These are phyloP conservation scores for Alternaria conjuncta DNA, from an alignment of 2,329 filamentous ascomycete species.

Conservation along the genomic window DNA sequence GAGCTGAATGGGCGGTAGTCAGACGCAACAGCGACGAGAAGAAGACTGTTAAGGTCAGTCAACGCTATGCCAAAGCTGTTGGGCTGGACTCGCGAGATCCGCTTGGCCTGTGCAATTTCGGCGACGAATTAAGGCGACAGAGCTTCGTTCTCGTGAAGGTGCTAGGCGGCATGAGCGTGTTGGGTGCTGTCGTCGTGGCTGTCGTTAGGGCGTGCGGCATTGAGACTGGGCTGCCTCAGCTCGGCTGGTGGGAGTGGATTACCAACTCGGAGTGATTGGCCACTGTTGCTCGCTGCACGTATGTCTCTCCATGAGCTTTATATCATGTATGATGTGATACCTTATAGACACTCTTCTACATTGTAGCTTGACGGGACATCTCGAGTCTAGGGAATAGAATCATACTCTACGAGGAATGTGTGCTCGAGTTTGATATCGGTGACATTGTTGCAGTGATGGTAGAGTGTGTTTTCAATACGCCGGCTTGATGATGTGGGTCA, in stretches of 20 bases:
- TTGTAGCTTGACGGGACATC: not conserved
- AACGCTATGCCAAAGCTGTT: slow-evolving; percentile 29
- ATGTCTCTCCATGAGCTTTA: not conserved
- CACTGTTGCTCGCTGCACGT: not conserved
- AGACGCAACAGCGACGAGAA: slow-evolving; percentile 31
- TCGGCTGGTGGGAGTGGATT: slow-evolving; percentile 37
- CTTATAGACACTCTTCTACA: not conserved
- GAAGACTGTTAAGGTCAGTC: slow-evolving; percentile 30
- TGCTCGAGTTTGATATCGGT: not conserved
- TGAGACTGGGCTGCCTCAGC: slow-evolving; percentile 35
- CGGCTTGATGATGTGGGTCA: not conserved
- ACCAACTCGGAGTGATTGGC: not conserved
- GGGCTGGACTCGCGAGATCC: slow-evolving; percentile 71
- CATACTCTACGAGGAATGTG: not conserved
- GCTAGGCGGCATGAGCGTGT: slow-evolving; percentile 73
- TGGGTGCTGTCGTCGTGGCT: slow-evolving; percentile 71
- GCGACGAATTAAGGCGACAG: slow-evolving; percentile 68
- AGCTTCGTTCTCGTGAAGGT: slow-evolving; percentile 75
- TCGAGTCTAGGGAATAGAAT: not conserved
- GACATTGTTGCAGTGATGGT: not conserved
- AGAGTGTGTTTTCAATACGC: not conserved
- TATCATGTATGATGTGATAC: not conserved
- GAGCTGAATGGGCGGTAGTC: slow-evolving; percentile 46
- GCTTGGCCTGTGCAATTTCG: slow-evolving; percentile 75
- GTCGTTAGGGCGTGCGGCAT: slow-evolving; percentile 47